phyloP scores from a whole-genome alignment of 441 rosid genomes.

The Metrosideros polymorpha region DNA sequence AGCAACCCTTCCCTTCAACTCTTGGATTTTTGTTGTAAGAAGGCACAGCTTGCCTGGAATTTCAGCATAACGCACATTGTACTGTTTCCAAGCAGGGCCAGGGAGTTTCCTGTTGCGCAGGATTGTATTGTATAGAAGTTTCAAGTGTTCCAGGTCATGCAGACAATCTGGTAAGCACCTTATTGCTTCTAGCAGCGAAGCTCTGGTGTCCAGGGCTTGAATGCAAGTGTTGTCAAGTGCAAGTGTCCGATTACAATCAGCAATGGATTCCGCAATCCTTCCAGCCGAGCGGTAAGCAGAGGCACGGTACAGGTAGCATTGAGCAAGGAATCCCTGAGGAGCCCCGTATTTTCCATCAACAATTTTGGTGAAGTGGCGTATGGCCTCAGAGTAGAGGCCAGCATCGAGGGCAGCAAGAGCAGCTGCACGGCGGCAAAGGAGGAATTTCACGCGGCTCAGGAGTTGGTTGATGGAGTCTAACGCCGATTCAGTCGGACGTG shows the following conservation, averaged over 20 bases:
- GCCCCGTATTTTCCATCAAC: constrained; percentile 75
- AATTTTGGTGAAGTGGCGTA: constrained; percentile 80
- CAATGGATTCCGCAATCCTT: constrained; percentile 69
- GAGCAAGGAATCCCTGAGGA: constrained; percentile 77
- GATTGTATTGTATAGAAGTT: constrained; percentile 67
- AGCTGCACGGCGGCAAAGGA: constrained; percentile 79
- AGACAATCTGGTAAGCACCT: constrained; percentile 74
- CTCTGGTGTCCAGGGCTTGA: constrained; percentile 83
- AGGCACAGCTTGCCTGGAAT: constrained; percentile 68
- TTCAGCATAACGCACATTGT: constrained; percentile 58
- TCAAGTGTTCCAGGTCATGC: constrained; percentile 81
- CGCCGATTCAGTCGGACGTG: constrained; percentile 15
- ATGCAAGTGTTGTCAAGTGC: constrained; percentile 68
- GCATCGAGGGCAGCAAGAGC: constrained; percentile 77
- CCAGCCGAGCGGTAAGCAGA: constrained; percentile 56
- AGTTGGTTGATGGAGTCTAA: constrained; percentile 58
- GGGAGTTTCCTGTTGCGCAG: constrained; percentile 75
- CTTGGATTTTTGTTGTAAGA: constrained; percentile 49
- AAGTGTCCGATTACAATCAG: constrained; percentile 74
- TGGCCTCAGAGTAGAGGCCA: constrained; percentile 65
- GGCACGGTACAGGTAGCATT: constrained; percentile 78
- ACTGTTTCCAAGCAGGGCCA: constrained; percentile 84
- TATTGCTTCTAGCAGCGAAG: constrained; percentile 54
- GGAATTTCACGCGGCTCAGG: constrained; percentile 67
- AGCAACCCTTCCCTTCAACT: constrained; percentile 59